Conservation (phyloP, 345 rosid genomes). For the Melastoma malabathricum region DNA sequence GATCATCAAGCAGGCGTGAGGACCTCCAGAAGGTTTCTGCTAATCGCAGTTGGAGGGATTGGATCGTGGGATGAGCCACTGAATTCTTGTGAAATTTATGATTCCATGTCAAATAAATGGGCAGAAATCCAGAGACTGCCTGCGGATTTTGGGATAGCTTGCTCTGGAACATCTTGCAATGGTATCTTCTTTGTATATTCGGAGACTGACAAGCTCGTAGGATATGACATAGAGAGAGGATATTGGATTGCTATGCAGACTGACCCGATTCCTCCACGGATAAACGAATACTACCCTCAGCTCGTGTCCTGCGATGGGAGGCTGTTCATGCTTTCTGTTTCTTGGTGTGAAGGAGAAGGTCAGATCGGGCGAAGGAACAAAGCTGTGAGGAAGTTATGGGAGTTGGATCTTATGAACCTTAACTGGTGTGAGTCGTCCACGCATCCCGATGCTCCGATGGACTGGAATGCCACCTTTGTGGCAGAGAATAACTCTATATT, state of each 20-base stretch:
- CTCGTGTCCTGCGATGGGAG: constrained; percentile 67
- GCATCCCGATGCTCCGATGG: constrained; percentile 98
- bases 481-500: constrained; percentile 52
- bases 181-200: constrained; percentile 85
- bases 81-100: constrained; percentile 93
- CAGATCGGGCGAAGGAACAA: constrained; percentile 91
- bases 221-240: constrained; percentile 82
- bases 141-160: constrained; percentile 53
- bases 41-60: constrained; percentile 70
- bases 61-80: constrained; percentile 81
- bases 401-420: constrained; percentile 76
- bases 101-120: constrained; percentile 75
- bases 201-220: constrained; percentile 76
- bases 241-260: constrained; percentile 80
- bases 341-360: constrained; percentile 99
- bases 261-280: constrained; percentile 75
- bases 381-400: constrained; percentile 93
- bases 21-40: constrained; percentile 41
- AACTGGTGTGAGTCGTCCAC: constrained; percentile 68
- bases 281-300: constrained; percentile 82
- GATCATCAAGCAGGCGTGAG: constrained; percentile 32
- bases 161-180: constrained; percentile 69
- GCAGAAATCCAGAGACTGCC: constrained; percentile 74
- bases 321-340: constrained; percentile 78
- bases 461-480: constrained; percentile 89